Conservation (phyloP, 208 protist species). For the Leishmania aethiopica region DNA sequence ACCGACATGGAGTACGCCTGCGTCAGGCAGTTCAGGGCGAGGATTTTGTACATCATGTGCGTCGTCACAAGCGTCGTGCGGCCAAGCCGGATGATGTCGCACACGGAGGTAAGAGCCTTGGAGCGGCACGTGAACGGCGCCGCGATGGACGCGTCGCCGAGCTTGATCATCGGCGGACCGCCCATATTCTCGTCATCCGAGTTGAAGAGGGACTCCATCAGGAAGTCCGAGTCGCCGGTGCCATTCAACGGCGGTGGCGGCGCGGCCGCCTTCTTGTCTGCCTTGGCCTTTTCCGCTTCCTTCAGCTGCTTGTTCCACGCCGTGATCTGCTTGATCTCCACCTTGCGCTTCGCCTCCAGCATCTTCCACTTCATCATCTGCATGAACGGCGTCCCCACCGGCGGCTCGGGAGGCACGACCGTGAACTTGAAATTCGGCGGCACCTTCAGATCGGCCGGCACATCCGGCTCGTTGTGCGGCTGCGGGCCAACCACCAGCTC, state of each 20-base stretch:
- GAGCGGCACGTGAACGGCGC: conserved; percentile 94
- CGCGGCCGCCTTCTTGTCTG: conserved; percentile 51
- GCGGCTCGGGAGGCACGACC: conserved; percentile 65
- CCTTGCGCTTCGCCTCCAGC: conserved; percentile 80
- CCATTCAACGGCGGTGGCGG: conserved; percentile 32
- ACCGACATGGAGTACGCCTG: conserved; percentile 97
- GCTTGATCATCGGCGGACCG: conserved; percentile 90
- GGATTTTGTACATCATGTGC: conserved; percentile 99
- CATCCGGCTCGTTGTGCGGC: conserved; percentile 88
- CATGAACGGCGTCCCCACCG: conserved; percentile 69
- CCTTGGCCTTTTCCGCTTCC: conserved; percentile 55
- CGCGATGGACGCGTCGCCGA: conserved; percentile 94
- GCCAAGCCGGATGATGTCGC: conserved; percentile 97
- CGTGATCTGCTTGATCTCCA: conserved; percentile 79
- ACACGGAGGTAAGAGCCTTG: conserved; percentile 86
- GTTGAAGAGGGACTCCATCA: conserved; percentile 92
- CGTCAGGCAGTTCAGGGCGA: conserved; percentile 98
- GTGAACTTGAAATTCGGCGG: conserved; percentile 89
- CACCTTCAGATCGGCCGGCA: conserved; percentile 74
- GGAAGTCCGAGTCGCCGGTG: conserved; percentile 66
- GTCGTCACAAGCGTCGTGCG: conserved; percentile 98
- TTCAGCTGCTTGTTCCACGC: conserved; percentile 84
- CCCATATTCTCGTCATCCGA: conserved; percentile 64
- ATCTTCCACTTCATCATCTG: conserved; percentile 80
- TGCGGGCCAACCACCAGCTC: conserved; percentile 51